These are phyloP conservation scores for Chlorophyllum brunneum DNA, from an alignment of 768 basidiomycete genomes.

Conservation along the genomic window DNA sequence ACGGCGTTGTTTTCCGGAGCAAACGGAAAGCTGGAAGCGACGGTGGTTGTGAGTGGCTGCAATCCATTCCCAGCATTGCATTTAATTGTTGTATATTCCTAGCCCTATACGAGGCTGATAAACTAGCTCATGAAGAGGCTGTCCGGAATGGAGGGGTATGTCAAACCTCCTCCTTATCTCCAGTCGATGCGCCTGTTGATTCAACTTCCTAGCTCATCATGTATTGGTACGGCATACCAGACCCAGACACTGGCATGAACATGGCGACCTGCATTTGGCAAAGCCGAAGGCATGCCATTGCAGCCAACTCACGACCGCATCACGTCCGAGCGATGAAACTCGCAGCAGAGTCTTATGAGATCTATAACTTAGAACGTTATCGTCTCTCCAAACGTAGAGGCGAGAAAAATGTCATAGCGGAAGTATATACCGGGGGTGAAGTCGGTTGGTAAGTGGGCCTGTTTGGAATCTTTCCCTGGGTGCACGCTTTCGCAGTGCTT, in stretches of 20 bases:
- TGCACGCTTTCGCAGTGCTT: conserved; percentile 12
- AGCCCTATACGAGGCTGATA: conserved; percentile 88
- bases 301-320: conserved; percentile 74
- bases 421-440: conserved; percentile 58
- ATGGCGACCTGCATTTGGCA: conserved; percentile 97
- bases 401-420: conserved; percentile 49
- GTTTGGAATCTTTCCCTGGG: not conserved
- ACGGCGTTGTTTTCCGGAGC: conserved; percentile 87
- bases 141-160: conserved; percentile 80
- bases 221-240: conserved; percentile 93
- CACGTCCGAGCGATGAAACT: conserved; percentile 84
- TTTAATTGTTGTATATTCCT: conserved; percentile 2
- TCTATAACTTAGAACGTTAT: conserved; percentile 76
- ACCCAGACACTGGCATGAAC: conserved; percentile 73
- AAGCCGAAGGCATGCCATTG: conserved; percentile 77
- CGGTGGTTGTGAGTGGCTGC: conserved; percentile 49
- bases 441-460: conserved; percentile 58
- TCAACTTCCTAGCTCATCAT: conserved; percentile 56
- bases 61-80: not conserved
- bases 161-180: conserved; percentile 13
- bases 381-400: conserved; percentile 66
- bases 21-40: conserved; percentile 70
- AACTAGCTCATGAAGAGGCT: conserved; percentile 88
- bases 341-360: conserved; percentile 72
- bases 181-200: conserved; percentile 11